Base-by-base conservation (phyloP, 2,329 filamentous ascomycete genomes). In the Amphichorda felina region DNA sequence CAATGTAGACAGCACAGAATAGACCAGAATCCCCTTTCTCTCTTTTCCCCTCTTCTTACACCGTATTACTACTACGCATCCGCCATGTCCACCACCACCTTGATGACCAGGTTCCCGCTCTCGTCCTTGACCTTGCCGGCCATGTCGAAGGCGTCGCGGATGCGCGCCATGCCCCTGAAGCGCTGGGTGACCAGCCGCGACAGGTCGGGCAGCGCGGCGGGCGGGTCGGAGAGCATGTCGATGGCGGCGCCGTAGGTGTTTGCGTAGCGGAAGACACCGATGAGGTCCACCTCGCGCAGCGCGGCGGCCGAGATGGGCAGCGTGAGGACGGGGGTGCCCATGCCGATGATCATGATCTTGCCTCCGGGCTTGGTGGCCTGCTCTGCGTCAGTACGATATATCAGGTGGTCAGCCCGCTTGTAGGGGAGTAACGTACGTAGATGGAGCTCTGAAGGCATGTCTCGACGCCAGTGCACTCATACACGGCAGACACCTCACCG, bases 391-490 rank as follows among this genome's bases (percentile, higher is more conserved):
- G n/a, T n/a, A 14, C 15, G 21, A 38, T 38, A 39, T 24, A 36
- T 14, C 38, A 8, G 8, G n/a, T 26, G n/a, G 8, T 8, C n/a
- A 26, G 24, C 24, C 24, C 8, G 24, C n/a, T n/a, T n/a, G 9
- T 14, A 13, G 22, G 15, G 14, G 14, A 22, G 16, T 38, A 8
- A 56, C 63, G 53, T 42, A 71, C 69, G 47, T 82, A 88, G 37
- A 88, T 85, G 4, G 78, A 71, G 5, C 75, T 74, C 53, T 88
- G 82, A 46, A 86, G 65, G 47, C 82, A 88, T 0, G 75, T 72
- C 50, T 84, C 81, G 16, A 86, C 82, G 8, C 83, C 83, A 0
- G 83, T 88, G 51, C 82, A 87, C 58, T 88, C 82, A 48, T 82
- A 86, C 3, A 81, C 79, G 2, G 73, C 72, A 34, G 75, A 70